phyloP scores from a whole-genome alignment of 2,329 filamentous ascomycete genomes.

The Trematosphaeria pertusa region DNA sequence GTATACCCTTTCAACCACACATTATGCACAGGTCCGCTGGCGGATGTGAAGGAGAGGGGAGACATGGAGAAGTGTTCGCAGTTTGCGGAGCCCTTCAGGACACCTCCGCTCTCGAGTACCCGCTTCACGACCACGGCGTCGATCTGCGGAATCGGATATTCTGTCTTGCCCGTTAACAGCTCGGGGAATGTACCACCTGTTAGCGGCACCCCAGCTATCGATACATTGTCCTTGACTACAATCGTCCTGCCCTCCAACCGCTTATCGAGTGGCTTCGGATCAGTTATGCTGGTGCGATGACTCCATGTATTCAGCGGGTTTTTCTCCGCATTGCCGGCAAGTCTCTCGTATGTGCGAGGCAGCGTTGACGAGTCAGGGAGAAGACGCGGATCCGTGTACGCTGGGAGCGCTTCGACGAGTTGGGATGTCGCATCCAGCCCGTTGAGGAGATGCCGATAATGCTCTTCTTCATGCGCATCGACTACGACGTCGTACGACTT shows the following conservation, averaged over 20 bases:
- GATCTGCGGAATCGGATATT: slow-evolving; percentile 44
- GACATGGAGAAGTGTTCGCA: slow-evolving; percentile 58
- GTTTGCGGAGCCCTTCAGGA: slow-evolving; percentile 53
- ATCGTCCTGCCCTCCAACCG: slow-evolving; percentile 41
- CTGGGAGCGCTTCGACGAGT: slow-evolving; percentile 21
- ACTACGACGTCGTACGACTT: slow-evolving; percentile 21
- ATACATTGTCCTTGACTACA: slow-evolving; percentile 58
- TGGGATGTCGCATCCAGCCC: slow-evolving; percentile 27
- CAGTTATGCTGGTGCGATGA: slow-evolving; percentile 19
- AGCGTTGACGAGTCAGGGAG: slow-evolving; percentile 22
- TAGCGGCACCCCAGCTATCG: slow-evolving; percentile 54
- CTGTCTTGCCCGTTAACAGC: slow-evolving; percentile 46
- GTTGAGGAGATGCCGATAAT: slow-evolving; percentile 31
- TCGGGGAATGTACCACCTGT: slow-evolving; percentile 51
- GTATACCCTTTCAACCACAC: slow-evolving; percentile 44
- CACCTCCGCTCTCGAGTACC: slow-evolving; percentile 52
- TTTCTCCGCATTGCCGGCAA: slow-evolving; percentile 14
- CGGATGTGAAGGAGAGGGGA: slow-evolving; percentile 52
- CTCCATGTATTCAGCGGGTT: slow-evolving; percentile 35
- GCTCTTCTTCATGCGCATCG: slow-evolving; percentile 18
- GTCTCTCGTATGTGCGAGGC: slow-evolving; percentile 21
- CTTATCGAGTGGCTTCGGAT: slow-evolving; percentile 5
- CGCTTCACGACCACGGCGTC: slow-evolving; percentile 57
- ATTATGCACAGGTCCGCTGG: slow-evolving; percentile 56
- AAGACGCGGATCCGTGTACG: slow-evolving; percentile 28